Percentiles rank a stretch among this genome's conserved stretches.
phyloP scores from a whole-genome alignment of 208 protist species.

The Acanthamoeba lenticulata region DNA sequence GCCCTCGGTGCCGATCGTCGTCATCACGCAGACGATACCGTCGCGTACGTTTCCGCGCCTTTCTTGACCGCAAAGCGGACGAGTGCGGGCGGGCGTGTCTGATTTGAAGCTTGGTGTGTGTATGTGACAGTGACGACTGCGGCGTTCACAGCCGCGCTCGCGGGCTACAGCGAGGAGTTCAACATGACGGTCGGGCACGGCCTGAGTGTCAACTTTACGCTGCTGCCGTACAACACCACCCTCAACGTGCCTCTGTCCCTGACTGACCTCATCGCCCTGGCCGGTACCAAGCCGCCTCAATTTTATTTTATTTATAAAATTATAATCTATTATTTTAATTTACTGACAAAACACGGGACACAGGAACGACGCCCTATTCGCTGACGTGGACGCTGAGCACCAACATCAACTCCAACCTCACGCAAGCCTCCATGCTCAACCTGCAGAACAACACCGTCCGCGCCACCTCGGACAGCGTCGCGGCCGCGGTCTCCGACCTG shows the following conservation, averaged over 20 bases:
- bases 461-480: not conserved
- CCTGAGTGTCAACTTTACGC: no score
- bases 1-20: not conserved
- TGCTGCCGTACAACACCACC: not conserved
- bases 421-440: not conserved
- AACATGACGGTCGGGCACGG: not conserved
- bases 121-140: not conserved
- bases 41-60: not conserved
- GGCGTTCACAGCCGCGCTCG: not conserved
- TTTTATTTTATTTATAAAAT: not conserved
- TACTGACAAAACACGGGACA: not conserved
- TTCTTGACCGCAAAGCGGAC: not conserved
- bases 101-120: not conserved
- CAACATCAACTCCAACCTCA: constrained; percentile 26
- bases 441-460: not conserved
- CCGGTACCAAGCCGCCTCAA: not conserved
- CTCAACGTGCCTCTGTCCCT: no score
- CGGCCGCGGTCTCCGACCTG: not conserved
- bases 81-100: not conserved
- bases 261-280: no score
- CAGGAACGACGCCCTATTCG: constrained; percentile 10
- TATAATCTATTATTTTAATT: not conserved
- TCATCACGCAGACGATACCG: not conserved
- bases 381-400: constrained; percentile 21
- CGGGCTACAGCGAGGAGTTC: constrained; percentile 7